These are phyloP conservation scores for Hortaea sp. DNA, from an alignment of 2,329 filamentous ascomycete species.

Conservation along the genomic window DNA sequence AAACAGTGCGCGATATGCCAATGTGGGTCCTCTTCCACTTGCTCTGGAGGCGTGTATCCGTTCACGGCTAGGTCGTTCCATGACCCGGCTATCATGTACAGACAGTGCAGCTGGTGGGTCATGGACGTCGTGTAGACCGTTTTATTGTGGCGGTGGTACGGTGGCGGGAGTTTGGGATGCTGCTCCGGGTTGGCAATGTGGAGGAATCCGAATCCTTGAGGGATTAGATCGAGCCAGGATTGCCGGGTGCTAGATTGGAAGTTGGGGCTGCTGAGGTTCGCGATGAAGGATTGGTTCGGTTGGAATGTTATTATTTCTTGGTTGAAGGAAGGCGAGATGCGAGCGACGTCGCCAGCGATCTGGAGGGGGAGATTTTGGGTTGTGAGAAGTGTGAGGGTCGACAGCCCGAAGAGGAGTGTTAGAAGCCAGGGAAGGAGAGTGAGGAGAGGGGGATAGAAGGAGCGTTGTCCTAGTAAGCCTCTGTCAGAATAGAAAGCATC, in stretches of 20 bases:
- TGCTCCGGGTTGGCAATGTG: not conserved
- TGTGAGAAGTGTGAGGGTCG: not conserved
- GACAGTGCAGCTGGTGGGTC: not conserved
- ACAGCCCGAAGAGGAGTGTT: not conserved
- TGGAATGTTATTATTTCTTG: not conserved
- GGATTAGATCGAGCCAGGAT: not conserved
- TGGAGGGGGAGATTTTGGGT: not conserved
- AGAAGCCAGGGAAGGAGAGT: not conserved
- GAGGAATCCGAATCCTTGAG: not conserved
- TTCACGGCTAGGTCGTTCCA: not conserved
- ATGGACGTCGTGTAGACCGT: not conserved
- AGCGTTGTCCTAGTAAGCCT: not conserved
- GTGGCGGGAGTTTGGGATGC: not conserved
- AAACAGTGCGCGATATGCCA: conserved; percentile 21
- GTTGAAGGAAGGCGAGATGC: not conserved
- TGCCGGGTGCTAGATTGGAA: not conserved
- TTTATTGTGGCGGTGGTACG: not conserved
- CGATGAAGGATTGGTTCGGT: not conserved
- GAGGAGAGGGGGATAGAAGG: not conserved
- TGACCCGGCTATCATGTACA: not conserved
- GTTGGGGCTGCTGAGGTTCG: not conserved
- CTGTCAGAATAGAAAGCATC: too few relatives aligned
- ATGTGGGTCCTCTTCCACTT: not conserved
- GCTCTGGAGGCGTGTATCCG: not conserved
- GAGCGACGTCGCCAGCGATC: not conserved